Base-by-base conservation (phyloP, 345 rosid genomes). In the Linum lewisii region DNA sequence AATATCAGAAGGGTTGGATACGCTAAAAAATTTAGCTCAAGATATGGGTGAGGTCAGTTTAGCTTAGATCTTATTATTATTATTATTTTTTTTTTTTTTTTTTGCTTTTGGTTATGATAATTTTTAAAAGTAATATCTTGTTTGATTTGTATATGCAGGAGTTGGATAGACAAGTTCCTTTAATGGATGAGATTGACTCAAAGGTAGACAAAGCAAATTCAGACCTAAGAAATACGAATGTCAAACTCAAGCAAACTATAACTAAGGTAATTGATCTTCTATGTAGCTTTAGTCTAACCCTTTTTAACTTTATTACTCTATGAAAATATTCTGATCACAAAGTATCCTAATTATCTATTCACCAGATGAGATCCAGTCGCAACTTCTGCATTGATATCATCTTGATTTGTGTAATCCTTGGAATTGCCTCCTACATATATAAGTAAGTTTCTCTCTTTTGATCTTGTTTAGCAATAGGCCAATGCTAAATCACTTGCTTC, bases 311-410 rank as follows among this genome's bases (percentile, higher is more conserved):
- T 3, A 5, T 5, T 8, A 25, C 11, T 21, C 0, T 42, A 7
- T 51, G 51, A 49, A 15, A 37, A 62, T 66, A 58, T 15, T 14
- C 51, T 47, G 20, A 47, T 51, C 21, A 51, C 54, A 1, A 51
- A 26, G 32, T 26, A 23, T 52, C 22, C 20, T 36, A 20, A 7
- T 15, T 61, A 32, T 45, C 18, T 65, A 59, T 59, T 23, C 55
- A 73, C 47, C 81, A 85, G 98, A 52, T 86, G 65, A 79, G 98
- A 69, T 84, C 92, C 49, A 79, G 80, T 60, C 74, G 78, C 58
- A 91, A 91, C 77, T 76, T 88, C 79, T 83, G 80, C 77, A 76
- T 92, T n/a, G 95, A 86, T 75, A 81, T 84, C 69, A 57, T 81
- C 65, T 78, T 86, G 59, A 75, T 92, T 3, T 81, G 85, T 58